Base-by-base conservation (phyloP, 495 filamentous ascomycete species). In the Jackrogersella multiformis region DNA sequence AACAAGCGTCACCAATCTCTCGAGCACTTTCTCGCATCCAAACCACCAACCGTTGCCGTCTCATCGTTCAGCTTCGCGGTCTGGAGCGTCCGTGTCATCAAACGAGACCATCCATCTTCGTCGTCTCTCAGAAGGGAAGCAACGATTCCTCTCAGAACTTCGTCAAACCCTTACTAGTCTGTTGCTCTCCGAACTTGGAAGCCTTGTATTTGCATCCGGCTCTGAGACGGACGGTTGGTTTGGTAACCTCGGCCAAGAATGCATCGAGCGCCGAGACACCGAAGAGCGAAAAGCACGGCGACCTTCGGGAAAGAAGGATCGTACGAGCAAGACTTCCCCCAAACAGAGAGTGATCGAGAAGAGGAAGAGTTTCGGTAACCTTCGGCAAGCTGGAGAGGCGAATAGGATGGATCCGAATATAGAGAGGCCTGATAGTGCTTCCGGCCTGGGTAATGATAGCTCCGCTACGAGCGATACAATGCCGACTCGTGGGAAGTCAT, bases 141-240 rank as follows among this genome's bases (percentile, higher is more conserved):
- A 82, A 13, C 79, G 84, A 20, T 97, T 97, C 79, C 81, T 96
- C 36, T 79, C 86, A 1, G 89, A 92, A 13, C 79, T 97, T 30
- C 88, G 89, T 70, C 91, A 92, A 71, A 90, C 87, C 0, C 78
- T 97, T 54, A 92, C 89, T 12, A 93, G 92, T 66, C 80, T 99
- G 26, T 82, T 99, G 7, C 79, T 98, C 30, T 97, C 94, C 62
- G 95, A 99, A 76, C 82, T 99, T 13, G 92, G 93, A 7, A 91
- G 88, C 42, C 85, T 90, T 7, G 89, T 97, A 12, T 97, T 94
- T 78, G 86, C 89, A 30, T 87, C 88, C 62, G 90, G 95, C 12
- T 94, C 92, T 65, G 95, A 99, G 79, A 99, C 94, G 13, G 95
- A 98, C 69, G 86, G 83, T 21, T 97, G 94, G 92, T 94, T 97